Conservation (phyloP, 2,329 filamentous ascomycete genomes). For the Fusarium proliferatum region DNA sequence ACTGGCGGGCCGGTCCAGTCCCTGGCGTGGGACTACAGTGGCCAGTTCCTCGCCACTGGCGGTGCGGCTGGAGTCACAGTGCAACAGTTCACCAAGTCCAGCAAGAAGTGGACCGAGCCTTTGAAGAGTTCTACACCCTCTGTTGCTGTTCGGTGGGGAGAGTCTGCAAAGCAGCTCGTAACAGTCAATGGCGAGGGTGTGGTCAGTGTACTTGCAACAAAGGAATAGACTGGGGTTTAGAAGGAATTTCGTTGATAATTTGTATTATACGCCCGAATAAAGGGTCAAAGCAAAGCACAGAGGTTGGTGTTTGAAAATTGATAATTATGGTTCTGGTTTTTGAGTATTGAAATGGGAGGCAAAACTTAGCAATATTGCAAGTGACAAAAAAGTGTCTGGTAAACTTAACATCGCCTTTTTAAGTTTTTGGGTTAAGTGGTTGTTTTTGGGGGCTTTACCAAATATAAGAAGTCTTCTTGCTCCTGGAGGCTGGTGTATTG, state of each 20-base stretch:
- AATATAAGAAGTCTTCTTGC: neutral
- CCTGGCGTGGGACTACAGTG: slow-evolving; percentile 92
- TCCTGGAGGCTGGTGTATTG: neutral
- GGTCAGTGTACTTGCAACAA: slow-evolving; percentile 74
- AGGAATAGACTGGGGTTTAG: slow-evolving; percentile 53
- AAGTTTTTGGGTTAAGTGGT: neutral
- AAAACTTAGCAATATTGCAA: neutral
- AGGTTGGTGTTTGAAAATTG: slow-evolving; percentile 40
- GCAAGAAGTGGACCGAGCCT: slow-evolving; percentile 90
- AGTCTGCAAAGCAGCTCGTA: slow-evolving; percentile 78
- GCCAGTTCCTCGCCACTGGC: slow-evolving; percentile 87
- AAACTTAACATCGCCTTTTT: neutral
- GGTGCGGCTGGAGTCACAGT: slow-evolving; percentile 85
- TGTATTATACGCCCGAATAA: slow-evolving; percentile 37
- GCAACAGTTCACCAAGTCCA: slow-evolving; percentile 87
- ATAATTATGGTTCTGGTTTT: slow-evolving; percentile 33
- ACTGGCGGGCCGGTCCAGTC: slow-evolving; percentile 81
- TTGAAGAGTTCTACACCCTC: slow-evolving; percentile 80
- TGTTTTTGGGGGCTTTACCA: neutral
- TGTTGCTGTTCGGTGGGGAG: slow-evolving; percentile 81
- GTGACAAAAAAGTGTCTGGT: neutral
- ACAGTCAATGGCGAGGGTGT: slow-evolving; percentile 80
- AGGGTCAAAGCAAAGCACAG: slow-evolving; percentile 30
- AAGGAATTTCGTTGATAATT: slow-evolving; percentile 23
- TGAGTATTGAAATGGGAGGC: neutral